Conservation (phyloP, 108 stramenopile species). For the Licmophora abbreviata region DNA sequence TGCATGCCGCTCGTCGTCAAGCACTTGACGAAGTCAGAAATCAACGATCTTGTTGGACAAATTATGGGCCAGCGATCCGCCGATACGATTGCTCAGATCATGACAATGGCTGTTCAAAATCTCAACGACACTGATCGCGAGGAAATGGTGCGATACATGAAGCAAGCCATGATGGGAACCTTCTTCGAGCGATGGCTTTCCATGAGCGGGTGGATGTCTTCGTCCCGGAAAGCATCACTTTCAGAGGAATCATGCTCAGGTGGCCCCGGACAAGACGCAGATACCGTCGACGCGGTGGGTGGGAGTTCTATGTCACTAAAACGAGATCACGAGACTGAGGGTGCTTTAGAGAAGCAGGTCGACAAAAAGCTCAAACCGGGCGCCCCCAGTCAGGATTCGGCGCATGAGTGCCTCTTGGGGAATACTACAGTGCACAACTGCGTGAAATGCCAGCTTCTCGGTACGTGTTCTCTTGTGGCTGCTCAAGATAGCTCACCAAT, state of each 20-base stretch:
- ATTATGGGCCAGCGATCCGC: constrained; percentile 84
- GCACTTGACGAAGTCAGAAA: constrained; percentile 72
- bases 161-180: constrained; percentile 83
- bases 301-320: neutral
- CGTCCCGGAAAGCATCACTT: constrained; percentile 3
- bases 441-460: too few relatives aligned
- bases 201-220: constrained; percentile 70
- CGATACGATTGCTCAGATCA: constrained; percentile 78
- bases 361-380: neutral
- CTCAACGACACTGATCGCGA: constrained; percentile 58
- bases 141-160: constrained; percentile 87
- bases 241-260: constrained; percentile 11
- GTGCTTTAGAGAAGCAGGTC: neutral
- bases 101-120: constrained; percentile 91
- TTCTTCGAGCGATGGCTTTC: constrained; percentile 87
- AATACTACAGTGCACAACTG: neutral
- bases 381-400: too few relatives aligned
- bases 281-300: neutral
- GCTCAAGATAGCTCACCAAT: neutral
- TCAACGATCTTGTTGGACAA: constrained; percentile 78
- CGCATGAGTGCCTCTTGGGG: neutral
- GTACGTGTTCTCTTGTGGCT: neutral
- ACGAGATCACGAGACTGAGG: neutral
- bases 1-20: constrained; percentile 83
- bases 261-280: constrained; percentile 1